phyloP scores from a whole-genome alignment of 208 protist genomes.

The Wallacemonas sp. region DNA sequence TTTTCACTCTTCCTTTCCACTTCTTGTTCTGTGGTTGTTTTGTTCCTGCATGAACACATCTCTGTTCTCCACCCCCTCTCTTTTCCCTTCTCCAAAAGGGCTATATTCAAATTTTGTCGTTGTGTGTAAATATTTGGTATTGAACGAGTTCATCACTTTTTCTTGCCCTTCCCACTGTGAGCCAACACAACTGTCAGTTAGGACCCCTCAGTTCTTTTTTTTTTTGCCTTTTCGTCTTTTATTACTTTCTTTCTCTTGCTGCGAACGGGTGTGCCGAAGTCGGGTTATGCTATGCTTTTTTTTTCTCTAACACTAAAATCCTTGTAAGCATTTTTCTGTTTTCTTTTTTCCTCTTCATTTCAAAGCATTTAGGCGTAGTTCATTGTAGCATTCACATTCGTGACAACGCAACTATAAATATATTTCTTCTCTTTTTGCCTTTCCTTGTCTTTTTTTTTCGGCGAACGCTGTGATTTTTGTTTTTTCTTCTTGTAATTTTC shows the following conservation, averaged over 20 bases:
- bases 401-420: neutral
- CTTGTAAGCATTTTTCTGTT: conserved; percentile 8
- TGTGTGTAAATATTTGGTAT: no score
- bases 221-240: conserved; percentile 9
- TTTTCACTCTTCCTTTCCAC: no score
- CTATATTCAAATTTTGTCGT: no score
- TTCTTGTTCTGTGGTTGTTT: no score
- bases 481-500: neutral
- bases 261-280: neutral
- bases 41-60: no score
- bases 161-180: no score
- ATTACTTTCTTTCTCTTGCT: neutral
- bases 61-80: no score
- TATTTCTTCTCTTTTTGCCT: conserved; percentile 1
- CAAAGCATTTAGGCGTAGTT: neutral
- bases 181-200: no score
- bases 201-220: conserved; percentile 9
- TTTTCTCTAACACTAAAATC: conserved; percentile 9
- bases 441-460: neutral
- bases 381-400: neutral
- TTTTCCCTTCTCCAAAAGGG: no score
- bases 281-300: conserved; percentile 7
- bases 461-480: neutral
- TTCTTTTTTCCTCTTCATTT: conserved; percentile 17
- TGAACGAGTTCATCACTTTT: no score